Conservation (phyloP, 1,139 yeast genomes). For the Yamadazyma membranifaciens region DNA sequence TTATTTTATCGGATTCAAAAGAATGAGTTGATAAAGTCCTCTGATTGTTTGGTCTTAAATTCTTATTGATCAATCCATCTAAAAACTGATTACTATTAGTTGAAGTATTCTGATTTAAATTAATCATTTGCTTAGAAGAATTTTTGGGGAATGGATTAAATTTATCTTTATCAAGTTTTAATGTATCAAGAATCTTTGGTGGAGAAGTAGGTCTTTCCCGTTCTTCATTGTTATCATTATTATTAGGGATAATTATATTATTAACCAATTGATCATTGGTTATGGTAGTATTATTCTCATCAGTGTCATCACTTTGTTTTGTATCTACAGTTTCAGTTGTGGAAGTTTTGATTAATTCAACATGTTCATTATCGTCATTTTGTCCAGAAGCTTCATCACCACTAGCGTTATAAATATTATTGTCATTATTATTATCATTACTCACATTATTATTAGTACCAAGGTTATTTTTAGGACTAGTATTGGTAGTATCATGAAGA, state of each 20-base stretch:
- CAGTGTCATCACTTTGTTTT: not conserved
- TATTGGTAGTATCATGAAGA: not conserved
- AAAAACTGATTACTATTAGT: conserved; percentile 9
- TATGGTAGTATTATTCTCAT: conserved; percentile 2
- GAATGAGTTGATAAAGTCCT: conserved; percentile 15
- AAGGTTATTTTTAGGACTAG: not conserved
- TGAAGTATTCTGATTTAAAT: conserved; percentile 9
- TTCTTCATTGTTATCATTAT: not conserved
- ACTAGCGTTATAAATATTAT: not conserved
- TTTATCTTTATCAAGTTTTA: conserved; percentile 4
- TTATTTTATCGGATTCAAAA: conserved; percentile 2
- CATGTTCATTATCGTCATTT: not conserved
- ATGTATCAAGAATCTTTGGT: conserved; percentile 4
- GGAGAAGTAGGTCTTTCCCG: conserved; percentile 1
- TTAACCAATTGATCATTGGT: not conserved
- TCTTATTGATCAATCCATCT: conserved; percentile 11
- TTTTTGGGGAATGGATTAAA: conserved; percentile 8
- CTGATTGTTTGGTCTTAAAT: conserved; percentile 12
- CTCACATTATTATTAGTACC: too few species aligned
- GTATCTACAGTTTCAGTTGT: not conserved
- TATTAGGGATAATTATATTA: not conserved
- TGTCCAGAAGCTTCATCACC: conserved; percentile 4
- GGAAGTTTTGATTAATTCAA: not conserved
- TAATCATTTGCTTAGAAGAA: conserved; percentile 9
- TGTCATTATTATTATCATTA: not conserved